Evolutionary conservation across 2,329 filamentous ascomycete genomes (phyloP).

Genomic region (Fusarium euwallaceae): DNA sequence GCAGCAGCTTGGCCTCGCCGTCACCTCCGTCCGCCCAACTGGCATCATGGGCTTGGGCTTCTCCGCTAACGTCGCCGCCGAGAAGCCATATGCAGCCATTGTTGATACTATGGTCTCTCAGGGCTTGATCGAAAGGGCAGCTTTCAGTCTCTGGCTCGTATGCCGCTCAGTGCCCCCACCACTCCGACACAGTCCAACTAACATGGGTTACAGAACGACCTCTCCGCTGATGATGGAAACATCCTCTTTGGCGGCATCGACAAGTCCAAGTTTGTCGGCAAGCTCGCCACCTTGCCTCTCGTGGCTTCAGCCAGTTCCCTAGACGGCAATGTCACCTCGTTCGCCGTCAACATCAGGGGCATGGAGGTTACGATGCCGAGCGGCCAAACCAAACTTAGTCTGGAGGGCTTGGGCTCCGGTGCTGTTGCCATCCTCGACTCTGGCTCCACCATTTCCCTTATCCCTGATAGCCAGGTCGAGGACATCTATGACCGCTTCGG

Average conservation of each 20-base stretch:
- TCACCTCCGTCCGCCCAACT: constrained; percentile 61
- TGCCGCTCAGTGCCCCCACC: constrained; percentile 10
- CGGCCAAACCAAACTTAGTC: constrained; percentile 47
- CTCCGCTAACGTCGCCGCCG: constrained; percentile 62
- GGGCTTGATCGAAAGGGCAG: constrained; percentile 71
- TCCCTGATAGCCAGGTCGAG: constrained; percentile 71
- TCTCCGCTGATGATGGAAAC: constrained; percentile 73
- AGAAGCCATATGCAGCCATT: constrained; percentile 66
- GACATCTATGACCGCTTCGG: constrained; percentile 66
- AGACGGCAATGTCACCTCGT: constrained; percentile 56
- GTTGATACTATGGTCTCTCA: constrained; percentile 74
- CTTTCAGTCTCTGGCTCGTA: constrained; percentile 77
- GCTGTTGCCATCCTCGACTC: constrained; percentile 81
- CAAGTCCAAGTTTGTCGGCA: constrained; percentile 76
- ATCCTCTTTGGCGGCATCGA: constrained; percentile 87
- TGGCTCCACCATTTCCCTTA: constrained; percentile 77
- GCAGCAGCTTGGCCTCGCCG: constrained; percentile 69
- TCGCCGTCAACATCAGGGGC: constrained; percentile 53
- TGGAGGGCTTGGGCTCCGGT: constrained; percentile 57
- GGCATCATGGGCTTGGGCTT: constrained; percentile 73
- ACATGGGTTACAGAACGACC: constrained; percentile 63
- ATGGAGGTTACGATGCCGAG: constrained; percentile 55
- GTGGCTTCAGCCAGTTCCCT: constrained; percentile 57
- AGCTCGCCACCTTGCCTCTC: constrained; percentile 60
- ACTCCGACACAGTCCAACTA: constrained; percentile 5